phyloP scores from a whole-genome alignment of 805 yeast genomes.

The Schizosaccharomyces osmophilus region DNA sequence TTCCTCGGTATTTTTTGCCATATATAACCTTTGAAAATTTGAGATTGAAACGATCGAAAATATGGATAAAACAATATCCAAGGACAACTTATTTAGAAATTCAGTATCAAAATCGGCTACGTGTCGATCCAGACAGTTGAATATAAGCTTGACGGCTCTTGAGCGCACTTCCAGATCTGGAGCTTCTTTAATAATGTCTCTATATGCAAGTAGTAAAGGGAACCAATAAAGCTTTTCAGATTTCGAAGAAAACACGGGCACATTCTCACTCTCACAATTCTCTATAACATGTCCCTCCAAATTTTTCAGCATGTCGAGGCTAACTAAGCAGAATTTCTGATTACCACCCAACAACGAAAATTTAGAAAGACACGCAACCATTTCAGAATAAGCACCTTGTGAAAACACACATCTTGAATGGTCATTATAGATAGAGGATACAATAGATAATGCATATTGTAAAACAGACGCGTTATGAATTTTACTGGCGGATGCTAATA shows the following conservation, averaged over 20 bases:
- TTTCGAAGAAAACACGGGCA: not conserved
- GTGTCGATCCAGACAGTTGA: conserved; percentile 52
- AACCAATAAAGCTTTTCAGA: conserved; percentile 35
- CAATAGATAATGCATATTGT: conserved; percentile 34
- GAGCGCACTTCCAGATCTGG: conserved; percentile 87
- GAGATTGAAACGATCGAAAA: conserved; percentile 46
- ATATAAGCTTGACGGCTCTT: conserved; percentile 56
- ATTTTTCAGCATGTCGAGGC: conserved; percentile 27
- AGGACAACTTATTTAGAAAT: conserved; percentile 66
- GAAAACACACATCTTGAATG: conserved; percentile 36
- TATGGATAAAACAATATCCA: conserved; percentile 68
- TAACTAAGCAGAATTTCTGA: conserved; percentile 57
- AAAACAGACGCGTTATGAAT: conserved; percentile 32
- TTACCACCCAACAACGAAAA: conserved; percentile 62
- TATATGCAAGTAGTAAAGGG: conserved; percentile 60
- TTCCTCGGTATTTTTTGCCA: conserved; percentile 31
- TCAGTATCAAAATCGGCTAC: conserved; percentile 52
- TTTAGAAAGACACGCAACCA: conserved; percentile 53
- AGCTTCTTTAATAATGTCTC: conserved; percentile 76
- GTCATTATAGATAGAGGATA: conserved; percentile 34
- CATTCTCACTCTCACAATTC: not conserved
- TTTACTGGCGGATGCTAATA: conserved; percentile 48
- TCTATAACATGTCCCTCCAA: not conserved
- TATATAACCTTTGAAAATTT: conserved; percentile 48
- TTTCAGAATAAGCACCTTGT: conserved; percentile 42